Conservation (phyloP, 345 rosid genomes). For the Eucalyptus marginata region DNA sequence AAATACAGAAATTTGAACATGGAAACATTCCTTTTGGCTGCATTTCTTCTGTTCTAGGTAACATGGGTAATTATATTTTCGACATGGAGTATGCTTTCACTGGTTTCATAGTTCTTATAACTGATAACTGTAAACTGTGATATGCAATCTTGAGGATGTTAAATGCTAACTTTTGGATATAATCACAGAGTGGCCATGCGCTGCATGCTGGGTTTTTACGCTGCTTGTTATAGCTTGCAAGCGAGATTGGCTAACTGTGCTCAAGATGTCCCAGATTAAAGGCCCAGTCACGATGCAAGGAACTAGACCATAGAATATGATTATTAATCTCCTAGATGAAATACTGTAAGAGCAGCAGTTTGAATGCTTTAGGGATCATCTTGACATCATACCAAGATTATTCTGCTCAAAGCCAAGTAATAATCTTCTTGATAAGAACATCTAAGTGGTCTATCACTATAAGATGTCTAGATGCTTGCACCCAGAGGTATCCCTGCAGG, state of each 20-base stretch:
- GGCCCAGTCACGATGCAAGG: background rate
- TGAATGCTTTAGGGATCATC: background rate
- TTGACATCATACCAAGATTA: background rate
- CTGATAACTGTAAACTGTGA: background rate
- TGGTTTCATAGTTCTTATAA: background rate
- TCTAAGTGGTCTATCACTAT: background rate
- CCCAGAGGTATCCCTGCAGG: background rate
- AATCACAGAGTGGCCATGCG: conserved; percentile 47
- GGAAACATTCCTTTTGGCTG: background rate
- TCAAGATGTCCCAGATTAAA: background rate
- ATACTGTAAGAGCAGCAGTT: background rate
- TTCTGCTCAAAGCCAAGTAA: background rate
- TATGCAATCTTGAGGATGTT: background rate
- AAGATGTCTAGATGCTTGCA: background rate
- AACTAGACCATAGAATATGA: background rate
- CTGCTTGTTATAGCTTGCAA: conserved; percentile 1
- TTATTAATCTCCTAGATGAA: background rate
- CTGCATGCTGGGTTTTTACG: conserved; percentile 40
- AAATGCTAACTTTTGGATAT: background rate
- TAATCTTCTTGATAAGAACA: background rate
- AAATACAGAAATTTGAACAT: background rate
- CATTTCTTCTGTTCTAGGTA: background rate
- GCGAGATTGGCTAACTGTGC: background rate
- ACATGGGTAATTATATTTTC: background rate
- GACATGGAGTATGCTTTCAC: background rate